Percentiles rank a stretch among this genome's conserved stretches.
phyloP scores from a whole-genome alignment of 345 rosid species.

The Excoecaria cochinchinensis region DNA sequence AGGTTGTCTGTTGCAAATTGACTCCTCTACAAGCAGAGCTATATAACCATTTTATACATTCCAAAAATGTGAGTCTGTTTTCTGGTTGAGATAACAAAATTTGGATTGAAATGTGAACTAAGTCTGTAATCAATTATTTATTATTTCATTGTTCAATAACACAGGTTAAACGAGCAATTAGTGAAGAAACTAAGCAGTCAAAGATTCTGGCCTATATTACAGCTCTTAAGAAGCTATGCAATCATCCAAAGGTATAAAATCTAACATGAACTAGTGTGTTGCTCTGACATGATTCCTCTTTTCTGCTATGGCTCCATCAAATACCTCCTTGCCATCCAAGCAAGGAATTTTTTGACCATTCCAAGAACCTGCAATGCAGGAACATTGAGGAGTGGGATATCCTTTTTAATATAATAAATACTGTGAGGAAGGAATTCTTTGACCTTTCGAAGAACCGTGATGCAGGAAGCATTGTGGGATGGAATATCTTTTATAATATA shows the following conservation, averaged over 20 bases:
- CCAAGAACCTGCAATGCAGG: neutral
- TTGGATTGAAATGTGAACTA: neutral
- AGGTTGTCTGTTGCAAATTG: conserved; percentile 99
- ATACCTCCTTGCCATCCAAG: neutral
- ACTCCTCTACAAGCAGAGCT: conserved; percentile 83
- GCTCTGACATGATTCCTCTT: neutral
- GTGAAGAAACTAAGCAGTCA: conserved; percentile 78
- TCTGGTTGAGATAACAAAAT: conserved; percentile 5
- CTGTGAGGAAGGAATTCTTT: neutral
- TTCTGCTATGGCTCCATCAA: neutral
- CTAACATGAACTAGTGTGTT: neutral
- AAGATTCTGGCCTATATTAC: conserved; percentile 95
- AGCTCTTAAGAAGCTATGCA: conserved; percentile 98
- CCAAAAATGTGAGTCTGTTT: conserved; percentile 74
- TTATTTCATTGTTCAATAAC: conserved; percentile 16
- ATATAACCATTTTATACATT: conserved; percentile 89
- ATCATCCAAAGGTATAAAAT: conserved; percentile 86
- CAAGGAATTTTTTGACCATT: neutral
- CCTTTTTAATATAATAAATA: neutral
- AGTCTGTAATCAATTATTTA: neutral
- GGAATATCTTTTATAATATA: neutral
- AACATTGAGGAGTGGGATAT: neutral
- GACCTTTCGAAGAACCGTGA: neutral
- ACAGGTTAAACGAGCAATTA: conserved; percentile 82
- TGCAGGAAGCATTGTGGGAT: neutral